phyloP scores from a whole-genome alignment of 176 grass and related monocot species.

The Oryza meyeriana region DNA sequence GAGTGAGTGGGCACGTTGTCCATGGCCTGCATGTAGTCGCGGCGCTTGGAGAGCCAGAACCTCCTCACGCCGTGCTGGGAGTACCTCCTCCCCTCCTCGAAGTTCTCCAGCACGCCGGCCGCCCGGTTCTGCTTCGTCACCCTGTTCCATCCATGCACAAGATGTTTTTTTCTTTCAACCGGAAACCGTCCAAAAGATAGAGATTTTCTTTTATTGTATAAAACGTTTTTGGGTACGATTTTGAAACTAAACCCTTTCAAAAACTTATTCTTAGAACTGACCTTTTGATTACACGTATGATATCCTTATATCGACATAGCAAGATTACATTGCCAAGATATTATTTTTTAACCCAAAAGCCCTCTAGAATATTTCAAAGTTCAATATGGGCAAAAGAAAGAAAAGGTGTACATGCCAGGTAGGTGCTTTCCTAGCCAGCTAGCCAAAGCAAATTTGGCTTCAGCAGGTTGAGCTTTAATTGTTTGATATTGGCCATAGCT shows the following conservation, averaged over 20 bases:
- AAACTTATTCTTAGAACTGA: neutral
- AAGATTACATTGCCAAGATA: neutral
- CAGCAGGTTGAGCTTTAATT: neutral
- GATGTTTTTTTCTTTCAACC: neutral
- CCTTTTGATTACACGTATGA: neutral
- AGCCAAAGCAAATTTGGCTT: neutral
- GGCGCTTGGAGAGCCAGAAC: conserved; percentile 44
- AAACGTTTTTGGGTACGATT: neutral
- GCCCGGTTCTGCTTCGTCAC: conserved; percentile 70
- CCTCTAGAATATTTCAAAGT: neutral
- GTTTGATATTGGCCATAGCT: neutral
- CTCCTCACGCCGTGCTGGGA: conserved; percentile 56
- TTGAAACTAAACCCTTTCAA: neutral
- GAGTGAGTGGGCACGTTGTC: conserved; percentile 29
- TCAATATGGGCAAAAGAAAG: neutral
- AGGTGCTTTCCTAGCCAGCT: no score
- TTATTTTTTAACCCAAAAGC: neutral
- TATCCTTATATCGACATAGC: neutral
- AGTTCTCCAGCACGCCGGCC: conserved; percentile 60
- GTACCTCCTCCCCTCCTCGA: conserved; percentile 55
- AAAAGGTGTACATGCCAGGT: neutral
- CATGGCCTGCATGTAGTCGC: conserved; percentile 48
- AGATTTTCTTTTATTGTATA: neutral
- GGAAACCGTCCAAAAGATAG: neutral
- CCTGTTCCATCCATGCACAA: neutral